Base-by-base conservation (phyloP, 1,284 basidiomycete genomes). In the Ustilago curta region DNA sequence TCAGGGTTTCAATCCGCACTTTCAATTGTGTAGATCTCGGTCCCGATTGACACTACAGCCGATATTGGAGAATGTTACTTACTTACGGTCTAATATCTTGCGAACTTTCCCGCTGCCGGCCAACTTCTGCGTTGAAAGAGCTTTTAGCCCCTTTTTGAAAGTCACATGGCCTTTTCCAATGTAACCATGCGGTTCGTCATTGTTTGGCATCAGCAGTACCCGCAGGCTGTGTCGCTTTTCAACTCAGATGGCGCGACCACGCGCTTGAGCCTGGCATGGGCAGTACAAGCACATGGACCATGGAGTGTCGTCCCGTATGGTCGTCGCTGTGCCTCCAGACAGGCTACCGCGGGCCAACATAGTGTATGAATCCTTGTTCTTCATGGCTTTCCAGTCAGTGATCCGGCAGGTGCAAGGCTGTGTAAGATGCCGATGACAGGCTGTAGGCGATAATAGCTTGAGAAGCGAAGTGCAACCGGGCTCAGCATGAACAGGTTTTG, bases 21-120 rank as follows among this genome's bases (percentile, higher is more conserved):
- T 51, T n/a, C 45, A 18, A 25, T 31, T 48, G 39, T 40, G 48
- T 44, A 19, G 40, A 42, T 39, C 50, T 64, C 62, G 62, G 62
- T 43, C 62, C 62, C 62, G 62, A 55, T n/a, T n/a, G n/a, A n/a
- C n/a, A n/a, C n/a, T n/a, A n/a, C n/a, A n/a, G n/a, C n/a, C n/a
- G n/a, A n/a, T n/a, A n/a, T n/a, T n/a, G n/a, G n/a, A n/a, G n/a
- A n/a, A n/a, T n/a, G n/a, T n/a, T n/a, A n/a, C n/a, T n/a, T n/a
- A n/a, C n/a, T n/a, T n/a, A n/a, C n/a, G 8, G 16, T 19, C 53
- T 55, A 55, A 55, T 42, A 55, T 3, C 18, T 3, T 3, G 16
- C 0, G 8, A 4, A 18, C 8, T 14, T 21, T 42, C 31, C 19
- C 23, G 8, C 11, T 18, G 42, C n/a, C 40, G 21, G 40, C 31